phyloP scores from a whole-genome alignment of 306 rosid genomes.

The Lathyrus sativus region DNA sequence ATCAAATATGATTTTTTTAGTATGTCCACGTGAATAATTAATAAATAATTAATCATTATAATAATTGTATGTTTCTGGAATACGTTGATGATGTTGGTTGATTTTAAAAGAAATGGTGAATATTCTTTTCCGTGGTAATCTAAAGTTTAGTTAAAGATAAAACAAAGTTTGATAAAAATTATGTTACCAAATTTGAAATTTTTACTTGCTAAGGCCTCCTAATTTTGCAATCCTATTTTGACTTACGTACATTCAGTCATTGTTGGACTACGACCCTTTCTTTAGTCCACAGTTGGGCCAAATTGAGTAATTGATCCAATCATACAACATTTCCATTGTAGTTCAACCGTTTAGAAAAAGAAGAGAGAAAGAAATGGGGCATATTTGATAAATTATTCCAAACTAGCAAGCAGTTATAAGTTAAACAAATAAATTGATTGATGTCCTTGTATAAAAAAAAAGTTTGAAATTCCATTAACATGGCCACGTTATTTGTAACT shows the following conservation, averaged over 20 bases:
- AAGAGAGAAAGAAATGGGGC: slow-evolving; percentile 7
- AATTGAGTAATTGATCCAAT: slow-evolving; percentile 19
- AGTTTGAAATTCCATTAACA: slow-evolving; percentile 10
- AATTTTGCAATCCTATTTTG: slow-evolving; percentile 3
- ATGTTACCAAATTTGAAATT: too few relatives aligned
- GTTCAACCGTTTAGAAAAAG: slow-evolving; percentile 43
- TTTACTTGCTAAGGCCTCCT: background rate
- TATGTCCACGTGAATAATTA: background rate
- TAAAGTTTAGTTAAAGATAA: too few relatives aligned
- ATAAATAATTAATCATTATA: background rate
- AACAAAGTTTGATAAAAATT: too few relatives aligned
- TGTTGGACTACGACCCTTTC: slow-evolving; percentile 30
- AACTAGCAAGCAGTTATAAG: slow-evolving; percentile 16
- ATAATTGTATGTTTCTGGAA: background rate
- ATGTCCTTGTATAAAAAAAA: too few relatives aligned
- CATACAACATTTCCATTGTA: slow-evolving; percentile 22
- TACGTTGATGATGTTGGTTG: background rate
- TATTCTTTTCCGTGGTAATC: too few relatives aligned
- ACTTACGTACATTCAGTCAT: slow-evolving; percentile 17
- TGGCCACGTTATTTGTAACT: slow-evolving; percentile 5
- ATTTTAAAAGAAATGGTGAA: too few relatives aligned
- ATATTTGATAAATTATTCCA: slow-evolving; percentile 21
- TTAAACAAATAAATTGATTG: slow-evolving; percentile 19
- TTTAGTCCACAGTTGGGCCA: slow-evolving; percentile 26
- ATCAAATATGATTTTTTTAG: background rate